Evolutionary conservation across 805 yeast genomes (phyloP).

Genomic region (Schizosaccharomyces japonicus): DNA sequence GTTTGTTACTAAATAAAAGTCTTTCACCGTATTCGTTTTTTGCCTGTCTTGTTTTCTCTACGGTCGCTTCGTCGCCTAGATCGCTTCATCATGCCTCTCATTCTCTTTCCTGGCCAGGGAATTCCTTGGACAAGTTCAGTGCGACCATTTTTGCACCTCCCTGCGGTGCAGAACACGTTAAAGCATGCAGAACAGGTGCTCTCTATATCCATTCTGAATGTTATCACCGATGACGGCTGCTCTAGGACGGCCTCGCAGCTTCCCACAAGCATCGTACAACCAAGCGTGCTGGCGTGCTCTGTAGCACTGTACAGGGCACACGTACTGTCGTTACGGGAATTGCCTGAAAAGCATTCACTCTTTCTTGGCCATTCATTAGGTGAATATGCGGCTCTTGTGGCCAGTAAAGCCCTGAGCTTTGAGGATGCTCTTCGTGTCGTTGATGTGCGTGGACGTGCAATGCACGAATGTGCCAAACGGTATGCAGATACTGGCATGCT

Average conservation of each 20-base stretch:
- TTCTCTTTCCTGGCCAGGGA: slow-evolving; percentile 2
- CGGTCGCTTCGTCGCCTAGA: too few species aligned
- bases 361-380: slow-evolving; percentile 99
- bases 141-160: background rate
- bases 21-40: too few species aligned
- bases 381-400: slow-evolving; percentile 92
- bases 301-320: too few species aligned
- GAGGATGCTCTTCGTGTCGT: background rate
- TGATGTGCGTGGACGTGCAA: background rate
- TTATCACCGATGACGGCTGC: background rate
- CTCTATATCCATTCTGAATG: background rate
- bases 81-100: background rate
- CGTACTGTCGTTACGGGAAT: background rate
- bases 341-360: background rate
- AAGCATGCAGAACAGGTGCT: background rate
- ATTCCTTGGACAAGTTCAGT: background rate
- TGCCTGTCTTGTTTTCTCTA: too few species aligned
- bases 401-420: slow-evolving; percentile 17
- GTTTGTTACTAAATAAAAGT: too few species aligned
- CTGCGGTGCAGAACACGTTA: background rate
- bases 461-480: background rate
- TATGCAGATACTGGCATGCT: too few species aligned
- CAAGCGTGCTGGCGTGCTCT: background rate
- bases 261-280: background rate
- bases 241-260: background rate